A percentile compares a stretch with the other conserved stretches of the same genome.
Conservation (phyloP, 352 stramenopile species). For the Phytophthora vignae region DNA sequence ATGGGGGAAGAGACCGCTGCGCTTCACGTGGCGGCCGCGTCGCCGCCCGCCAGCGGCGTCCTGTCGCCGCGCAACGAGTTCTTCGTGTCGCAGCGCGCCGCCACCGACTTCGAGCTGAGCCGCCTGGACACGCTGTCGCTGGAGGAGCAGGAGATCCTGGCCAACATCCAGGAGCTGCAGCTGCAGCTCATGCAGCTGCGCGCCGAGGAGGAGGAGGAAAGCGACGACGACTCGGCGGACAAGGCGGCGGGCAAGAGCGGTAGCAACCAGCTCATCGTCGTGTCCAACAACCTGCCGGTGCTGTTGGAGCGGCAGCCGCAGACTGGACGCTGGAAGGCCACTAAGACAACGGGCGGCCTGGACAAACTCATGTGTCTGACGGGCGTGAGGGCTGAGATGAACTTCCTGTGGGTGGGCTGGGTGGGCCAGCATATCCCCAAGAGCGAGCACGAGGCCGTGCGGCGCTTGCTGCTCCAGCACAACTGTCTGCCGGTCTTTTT, state of each 20-base stretch:
- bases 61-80: conserved; percentile 79
- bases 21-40: conserved; percentile 27
- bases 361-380: conserved; percentile 88
- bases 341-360: conserved; percentile 86
- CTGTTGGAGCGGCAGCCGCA: conserved; percentile 75
- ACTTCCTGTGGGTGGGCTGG: conserved; percentile 91
- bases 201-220: conserved; percentile 69
- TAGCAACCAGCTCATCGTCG: conserved; percentile 79
- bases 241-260: conserved; percentile 15
- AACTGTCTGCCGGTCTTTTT: conserved; percentile 91
- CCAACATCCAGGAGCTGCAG: conserved; percentile 91
- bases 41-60: conserved; percentile 34
- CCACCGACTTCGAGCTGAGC: conserved; percentile 71
- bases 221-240: conserved; percentile 56
- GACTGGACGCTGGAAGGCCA: conserved; percentile 84
- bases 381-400: conserved; percentile 65
- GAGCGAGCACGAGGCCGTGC: conserved; percentile 77
- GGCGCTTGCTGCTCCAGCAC: conserved; percentile 82
- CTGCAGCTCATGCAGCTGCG: conserved; percentile 85
- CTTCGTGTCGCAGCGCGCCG: conserved; percentile 74
- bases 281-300: conserved; percentile 89
- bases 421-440: conserved; percentile 90
- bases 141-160: conserved; percentile 89
- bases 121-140: conserved; percentile 77
- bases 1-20: conserved; percentile 33